A percentile compares a stretch with the other conserved stretches of the same genome.
These are phyloP conservation scores for Naganishia sp. DNA, from an alignment of 1,284 basidiomycete species.

Conservation along the genomic window DNA sequence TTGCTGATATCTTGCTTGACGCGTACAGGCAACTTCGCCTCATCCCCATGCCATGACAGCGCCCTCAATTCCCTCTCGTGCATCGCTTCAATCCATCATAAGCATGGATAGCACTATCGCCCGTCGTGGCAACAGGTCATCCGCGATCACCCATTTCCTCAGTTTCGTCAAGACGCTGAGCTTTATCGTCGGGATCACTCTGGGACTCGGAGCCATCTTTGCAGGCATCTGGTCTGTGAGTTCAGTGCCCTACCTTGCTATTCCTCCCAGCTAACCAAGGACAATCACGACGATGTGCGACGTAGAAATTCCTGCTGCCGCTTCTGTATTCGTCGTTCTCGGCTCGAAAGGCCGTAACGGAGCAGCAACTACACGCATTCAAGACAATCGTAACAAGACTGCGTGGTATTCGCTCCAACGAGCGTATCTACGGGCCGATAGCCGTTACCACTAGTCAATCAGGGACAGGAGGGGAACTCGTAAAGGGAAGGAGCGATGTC, in stretches of 20 bases:
- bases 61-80: slow-evolving; percentile 10
- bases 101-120: slow-evolving; percentile 13
- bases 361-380: slow-evolving; percentile 40
- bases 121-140: slow-evolving; percentile 4
- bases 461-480: too few species aligned
- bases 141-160: slow-evolving; percentile 13
- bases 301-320: slow-evolving; percentile 45
- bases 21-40: too few species aligned
- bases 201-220: slow-evolving; percentile 44
- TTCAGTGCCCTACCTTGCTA: too few species aligned
- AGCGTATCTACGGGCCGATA: slow-evolving; percentile 16
- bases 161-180: slow-evolving; percentile 42
- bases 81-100: not conserved
- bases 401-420: slow-evolving; percentile 9
- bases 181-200: slow-evolving; percentile 46
- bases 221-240: slow-evolving; percentile 45
- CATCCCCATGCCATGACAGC: not conserved
- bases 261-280: not conserved
- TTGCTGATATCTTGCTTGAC: too few species aligned
- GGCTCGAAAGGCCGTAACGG: slow-evolving; percentile 46
- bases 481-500: not conserved
- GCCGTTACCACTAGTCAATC: not conserved
- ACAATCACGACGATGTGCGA: not conserved
- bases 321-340: slow-evolving; percentile 50
- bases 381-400: slow-evolving; percentile 14